phyloP scores from a whole-genome alignment of 139 green algal genomes.

The Ettlia oleoabundans region DNA sequence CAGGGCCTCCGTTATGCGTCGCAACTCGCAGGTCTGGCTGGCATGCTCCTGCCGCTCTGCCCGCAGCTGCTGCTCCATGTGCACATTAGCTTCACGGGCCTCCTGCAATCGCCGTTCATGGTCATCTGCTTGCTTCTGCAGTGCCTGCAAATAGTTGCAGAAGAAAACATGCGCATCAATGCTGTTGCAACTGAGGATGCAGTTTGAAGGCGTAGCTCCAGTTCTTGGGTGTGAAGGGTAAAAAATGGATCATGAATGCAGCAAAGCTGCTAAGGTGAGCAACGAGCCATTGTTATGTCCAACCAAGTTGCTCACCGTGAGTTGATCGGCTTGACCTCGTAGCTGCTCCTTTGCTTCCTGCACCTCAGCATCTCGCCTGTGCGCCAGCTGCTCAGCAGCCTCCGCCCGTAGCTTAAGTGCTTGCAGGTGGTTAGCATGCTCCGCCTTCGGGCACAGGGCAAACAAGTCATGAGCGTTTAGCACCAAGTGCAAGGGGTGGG shows the following conservation, averaged over 20 bases:
- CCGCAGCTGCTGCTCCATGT: neutral
- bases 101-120: neutral
- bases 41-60: neutral
- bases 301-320: neutral
- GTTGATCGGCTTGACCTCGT: neutral
- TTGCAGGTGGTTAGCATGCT: neutral
- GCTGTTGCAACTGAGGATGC: too few relatives aligned
- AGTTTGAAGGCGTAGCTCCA: too few relatives aligned
- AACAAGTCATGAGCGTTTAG: neutral
- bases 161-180: too few relatives aligned
- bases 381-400: constrained; percentile 20
- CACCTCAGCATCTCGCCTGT: constrained; percentile 27
- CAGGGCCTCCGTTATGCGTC: neutral
- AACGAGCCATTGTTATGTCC: neutral
- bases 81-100: neutral
- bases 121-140: constrained; percentile 21
- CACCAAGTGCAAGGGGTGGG: too few relatives aligned
- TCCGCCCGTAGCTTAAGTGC: constrained; percentile 44
- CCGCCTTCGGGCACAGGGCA: neutral
- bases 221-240: too few relatives aligned
- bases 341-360: constrained; percentile 18
- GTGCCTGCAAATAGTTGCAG: too few relatives aligned
- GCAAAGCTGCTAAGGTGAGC: too few relatives aligned
- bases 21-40: neutral
- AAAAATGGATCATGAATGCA: too few relatives aligned